Evolutionary conservation across 1,284 basidiomycete species (phyloP).

Genomic region (Trichosporon asahii): DNA sequence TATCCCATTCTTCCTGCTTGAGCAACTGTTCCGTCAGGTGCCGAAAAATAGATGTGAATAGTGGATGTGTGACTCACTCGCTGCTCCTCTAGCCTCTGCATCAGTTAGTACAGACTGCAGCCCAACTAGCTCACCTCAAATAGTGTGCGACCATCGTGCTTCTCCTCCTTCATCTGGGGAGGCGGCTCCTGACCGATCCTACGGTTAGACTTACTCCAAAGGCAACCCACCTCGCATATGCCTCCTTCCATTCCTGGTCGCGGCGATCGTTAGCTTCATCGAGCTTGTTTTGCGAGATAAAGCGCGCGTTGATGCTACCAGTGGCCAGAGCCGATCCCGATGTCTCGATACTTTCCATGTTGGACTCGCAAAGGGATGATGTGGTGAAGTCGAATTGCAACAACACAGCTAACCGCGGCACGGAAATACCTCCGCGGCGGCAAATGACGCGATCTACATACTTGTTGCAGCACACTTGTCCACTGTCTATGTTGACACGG

Average conservation of each 20-base stretch:
- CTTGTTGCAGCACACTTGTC: background rate
- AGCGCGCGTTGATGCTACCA: slow-evolving; percentile 49
- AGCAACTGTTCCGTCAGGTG: slow-evolving; percentile 57
- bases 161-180: slow-evolving; percentile 59
- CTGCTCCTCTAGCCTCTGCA: slow-evolving; percentile 56
- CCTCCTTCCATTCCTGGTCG: slow-evolving; percentile 87
- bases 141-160: slow-evolving; percentile 75
- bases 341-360: slow-evolving; percentile 24
- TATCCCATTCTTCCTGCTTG: slow-evolving; percentile 92
- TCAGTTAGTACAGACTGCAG: slow-evolving; percentile 48
- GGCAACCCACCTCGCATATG: slow-evolving; percentile 70
- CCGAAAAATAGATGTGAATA: too few relatives aligned
- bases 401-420: background rate
- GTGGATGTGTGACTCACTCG: slow-evolving; percentile 64
- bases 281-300: slow-evolving; percentile 68
- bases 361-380: background rate
- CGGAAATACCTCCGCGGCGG: slow-evolving; percentile 2
- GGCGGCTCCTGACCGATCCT: slow-evolving; percentile 85
- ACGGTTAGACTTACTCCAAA: background rate
- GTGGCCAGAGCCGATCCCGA: slow-evolving; percentile 27
- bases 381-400: background rate
- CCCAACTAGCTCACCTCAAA: slow-evolving; percentile 66
- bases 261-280: slow-evolving; percentile 70
- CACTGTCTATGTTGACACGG: too few relatives aligned
- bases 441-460: background rate